Evolutionary conservation across 345 rosid species (phyloP), one percentile per base, ranked within the genome.

Genomic region (Corchorus capsularis): DNA sequence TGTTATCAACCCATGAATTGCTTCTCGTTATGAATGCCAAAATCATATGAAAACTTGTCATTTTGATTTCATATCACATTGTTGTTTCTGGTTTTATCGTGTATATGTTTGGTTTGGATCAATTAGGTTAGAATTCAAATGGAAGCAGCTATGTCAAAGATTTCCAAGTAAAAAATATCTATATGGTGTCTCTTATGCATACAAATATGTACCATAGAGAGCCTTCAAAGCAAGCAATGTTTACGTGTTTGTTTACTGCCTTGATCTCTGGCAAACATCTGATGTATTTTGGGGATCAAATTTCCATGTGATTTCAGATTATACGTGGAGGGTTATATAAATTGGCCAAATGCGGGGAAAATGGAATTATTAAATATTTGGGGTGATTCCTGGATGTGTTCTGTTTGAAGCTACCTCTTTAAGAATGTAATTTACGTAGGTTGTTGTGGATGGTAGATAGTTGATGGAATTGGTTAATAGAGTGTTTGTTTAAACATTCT

Each of bases 201-300:
- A 7, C 12, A 2, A 27, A 27, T 55, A 17, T 55, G 32, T 7
- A 7, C 63, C 6, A 20, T 57, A 47, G 1, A 13, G 41, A 67
- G 6, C 71, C 11, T 47, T 47, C 14, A 17, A 39, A 39, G 49
- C 12, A 39, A 57, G 12, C 20, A 27, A 32, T 27, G 43, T 7
- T 68, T 10, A 22, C 14, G 10, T 66, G 32, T 65, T 43, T 20
- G 10, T 66, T 45, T 19, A 66, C 35, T 19, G 70, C 53, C 54
- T 66, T 10, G 71, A 45, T 66, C 27, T 63, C 47, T 39, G 69
- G 41, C 46, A 63, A 63, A 63, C 37, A 63, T 63, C 11, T 63
- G 69, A 17, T 9, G 53, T 45, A 5, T 20, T 45, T 66, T n/a
- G 70, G 35, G 43, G 16, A 27, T 47, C 20, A 15, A 68, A 68